Evolutionary conservation across 495 filamentous ascomycete species (phyloP).

Genomic region (Penicillium goetzii): DNA sequence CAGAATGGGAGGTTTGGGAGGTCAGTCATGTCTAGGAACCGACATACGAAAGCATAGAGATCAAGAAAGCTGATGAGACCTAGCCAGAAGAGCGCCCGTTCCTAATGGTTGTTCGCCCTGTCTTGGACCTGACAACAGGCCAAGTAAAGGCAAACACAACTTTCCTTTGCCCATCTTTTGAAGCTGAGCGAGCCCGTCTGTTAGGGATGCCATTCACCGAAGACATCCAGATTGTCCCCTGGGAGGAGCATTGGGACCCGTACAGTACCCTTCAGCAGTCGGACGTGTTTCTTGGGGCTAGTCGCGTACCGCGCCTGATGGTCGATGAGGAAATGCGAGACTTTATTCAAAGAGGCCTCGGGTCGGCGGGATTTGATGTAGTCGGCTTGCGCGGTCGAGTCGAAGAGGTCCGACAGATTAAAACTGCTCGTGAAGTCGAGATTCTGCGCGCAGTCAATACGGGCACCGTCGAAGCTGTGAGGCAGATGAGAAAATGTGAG

Average conservation of each 20-base stretch:
- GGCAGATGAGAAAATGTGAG: slow-evolving; percentile 55
- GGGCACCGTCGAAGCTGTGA: slow-evolving; percentile 57
- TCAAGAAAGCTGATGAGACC: not conserved
- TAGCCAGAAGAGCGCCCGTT: slow-evolving; percentile 61
- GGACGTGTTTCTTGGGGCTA: slow-evolving; percentile 27
- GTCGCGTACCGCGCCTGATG: slow-evolving; percentile 45
- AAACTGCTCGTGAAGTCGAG: slow-evolving; percentile 51
- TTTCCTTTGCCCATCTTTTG: slow-evolving; percentile 57
- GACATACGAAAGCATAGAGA: not conserved
- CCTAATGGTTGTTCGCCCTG: slow-evolving; percentile 55
- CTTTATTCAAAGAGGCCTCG: slow-evolving; percentile 56
- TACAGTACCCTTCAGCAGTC: slow-evolving; percentile 50
- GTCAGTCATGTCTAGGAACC: slow-evolving; percentile 9
- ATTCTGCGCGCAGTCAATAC: slow-evolving; percentile 60
- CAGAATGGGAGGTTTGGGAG: slow-evolving; percentile 62
- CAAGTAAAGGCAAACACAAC: slow-evolving; percentile 49
- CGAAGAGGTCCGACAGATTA: slow-evolving; percentile 56
- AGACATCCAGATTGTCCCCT: slow-evolving; percentile 49
- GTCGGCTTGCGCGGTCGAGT: slow-evolving; percentile 49
- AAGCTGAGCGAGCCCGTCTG: slow-evolving; percentile 55
- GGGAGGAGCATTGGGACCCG: slow-evolving; percentile 63
- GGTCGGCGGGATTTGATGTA: slow-evolving; percentile 50
- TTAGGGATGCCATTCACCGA: slow-evolving; percentile 54
- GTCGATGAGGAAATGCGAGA: slow-evolving; percentile 62
- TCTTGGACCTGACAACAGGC: slow-evolving; percentile 31